Evolutionary conservation across 805 yeast species (phyloP), one percentile per base, ranked within the genome.

Genomic region (Yamadazyma laniorum): DNA sequence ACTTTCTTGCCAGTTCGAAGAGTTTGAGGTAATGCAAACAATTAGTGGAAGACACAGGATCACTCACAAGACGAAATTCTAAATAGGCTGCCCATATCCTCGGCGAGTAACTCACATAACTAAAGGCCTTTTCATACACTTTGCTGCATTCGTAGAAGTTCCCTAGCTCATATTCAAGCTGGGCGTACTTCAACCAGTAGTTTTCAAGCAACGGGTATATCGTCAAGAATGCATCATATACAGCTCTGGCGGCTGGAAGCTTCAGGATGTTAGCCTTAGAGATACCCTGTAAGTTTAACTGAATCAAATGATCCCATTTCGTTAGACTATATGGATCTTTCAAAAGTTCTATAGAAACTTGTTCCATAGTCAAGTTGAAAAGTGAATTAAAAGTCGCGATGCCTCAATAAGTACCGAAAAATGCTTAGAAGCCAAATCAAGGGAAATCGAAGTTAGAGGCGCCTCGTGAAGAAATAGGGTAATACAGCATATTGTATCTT

Each of bases 101-200:
- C 5, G 75, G 51, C 3, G 79, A 77, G 41, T 63, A 61, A 0
- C 74, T 70, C 12, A 75, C 41, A 14, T 59, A 46, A 2, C 45
- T 41, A 23, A 81, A 51, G 1, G 72, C 70, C n/a, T 59, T 45
- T 21, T 58, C 43, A 45, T 61, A 78, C 2, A 76, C 53, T 1
- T 40, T 43, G 2, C 55, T 53, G 2, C 77, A 68, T 3, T 43
- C 39, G 0, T 56, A 58, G 1, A 75, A 63, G 34, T 64, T 50
- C 1, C 78, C 79, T 21, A 75, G 51, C 22, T 55, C 58, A 45
- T 67, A 73, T 45, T 70, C 72, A 66, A 71, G 60, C 3, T 56
- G 50, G 0, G 83, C 82, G 51, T 61, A 77, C 26, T 70, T 63
- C n/a, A 75, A 57, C 85, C 85, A 80, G 48, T 76, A 76, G 31